Conservation (phyloP, 148 eudicot genomes). For the Spergularia bocconei region DNA sequence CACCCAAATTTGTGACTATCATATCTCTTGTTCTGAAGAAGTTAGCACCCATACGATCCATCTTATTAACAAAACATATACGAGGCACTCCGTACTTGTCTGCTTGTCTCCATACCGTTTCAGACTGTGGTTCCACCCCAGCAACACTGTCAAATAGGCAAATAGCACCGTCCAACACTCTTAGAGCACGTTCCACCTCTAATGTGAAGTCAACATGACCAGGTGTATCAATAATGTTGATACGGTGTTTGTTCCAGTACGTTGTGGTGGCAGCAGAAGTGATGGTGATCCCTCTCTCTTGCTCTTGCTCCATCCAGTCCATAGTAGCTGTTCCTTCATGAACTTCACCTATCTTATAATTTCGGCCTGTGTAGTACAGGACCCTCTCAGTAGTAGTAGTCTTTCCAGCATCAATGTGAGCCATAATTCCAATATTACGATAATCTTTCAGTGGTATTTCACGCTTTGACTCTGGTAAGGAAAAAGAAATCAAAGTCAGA, state of each 20-base stretch:
- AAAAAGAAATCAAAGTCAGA: slow-evolving; percentile 15
- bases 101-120: slow-evolving; percentile 99
- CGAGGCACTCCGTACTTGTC: slow-evolving; percentile 98
- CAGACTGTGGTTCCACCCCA: slow-evolving; percentile 98
- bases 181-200: slow-evolving; percentile 97
- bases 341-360: slow-evolving; percentile 97
- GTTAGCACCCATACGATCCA: slow-evolving; percentile 98
- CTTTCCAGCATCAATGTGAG: slow-evolving; percentile 99
- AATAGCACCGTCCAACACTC: slow-evolving; percentile 96
- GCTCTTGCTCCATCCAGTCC: slow-evolving; percentile 99
- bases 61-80: slow-evolving; percentile 93
- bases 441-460: slow-evolving; percentile 70
- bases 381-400: slow-evolving; percentile 95
- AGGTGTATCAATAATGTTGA: slow-evolving; percentile 99
- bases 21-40: slow-evolving; percentile 93
- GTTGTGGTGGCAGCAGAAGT: slow-evolving; percentile 99
- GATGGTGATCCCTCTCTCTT: slow-evolving; percentile 97
- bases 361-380: slow-evolving; percentile 88
- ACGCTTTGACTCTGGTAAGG: slow-evolving; percentile 56
- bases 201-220: slow-evolving; percentile 99
- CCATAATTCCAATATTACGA: slow-evolving; percentile 98
- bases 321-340: slow-evolving; percentile 99
- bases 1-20: slow-evolving; percentile 93
- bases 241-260: slow-evolving; percentile 88
- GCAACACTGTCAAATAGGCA: slow-evolving; percentile 99